Base-by-base conservation (phyloP, 2,329 filamentous ascomycete species). In the Paracoccidioides lutzii region DNA sequence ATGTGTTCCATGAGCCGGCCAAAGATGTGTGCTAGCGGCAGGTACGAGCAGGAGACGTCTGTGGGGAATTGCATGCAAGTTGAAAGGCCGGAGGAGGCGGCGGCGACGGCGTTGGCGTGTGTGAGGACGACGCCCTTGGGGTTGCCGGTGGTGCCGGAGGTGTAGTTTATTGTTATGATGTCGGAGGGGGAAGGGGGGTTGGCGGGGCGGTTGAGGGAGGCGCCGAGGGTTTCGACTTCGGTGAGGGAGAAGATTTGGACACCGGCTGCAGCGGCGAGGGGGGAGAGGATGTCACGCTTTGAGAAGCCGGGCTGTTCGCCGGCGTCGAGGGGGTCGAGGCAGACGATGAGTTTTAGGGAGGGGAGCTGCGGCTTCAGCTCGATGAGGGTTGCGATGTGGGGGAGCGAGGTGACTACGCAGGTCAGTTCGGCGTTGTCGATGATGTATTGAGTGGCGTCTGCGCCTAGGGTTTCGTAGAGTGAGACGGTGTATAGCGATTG, bases 21-120 rank as follows among this genome's bases (percentile, higher is more conserved):
- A 70, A 88, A 96, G 64, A 98, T 97, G 69, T 98, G 93, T 8
- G 93, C 93, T 42, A 96, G 75, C 0, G 93, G 93, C 53, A 98
- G 80, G 72, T 97, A 98, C 0, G 91, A 97, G 57, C 88, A 81
- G 62, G 85, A 77, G 3, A 84, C 74, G 62, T 93, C 87, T 55
- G 81, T 76, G 10, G 76, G 74, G 10, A 74, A 75, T 56, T 76
- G 73, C n/a, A 68, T 66, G 44, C 74, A 66, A 14, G 81, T 76
- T 41, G 81, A 71, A 57, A 87, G 77, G 52, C 79, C 80, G 15
- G 78, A 74, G 10, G 82, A 77, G 45, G 86, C 78, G 42, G 83
- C 88, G 10, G 90, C 82, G 6, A 95, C 81, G 9, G 89, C 88
- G 67, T 87, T 90, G 56, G 76, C 76, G 67, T 98, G 93, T 2